Percentiles rank a stretch among this genome's conserved stretches.
Evolutionary conservation across 2,329 filamentous ascomycete genomes (phyloP).

Genomic region (Stachybotrys elegans): DNA sequence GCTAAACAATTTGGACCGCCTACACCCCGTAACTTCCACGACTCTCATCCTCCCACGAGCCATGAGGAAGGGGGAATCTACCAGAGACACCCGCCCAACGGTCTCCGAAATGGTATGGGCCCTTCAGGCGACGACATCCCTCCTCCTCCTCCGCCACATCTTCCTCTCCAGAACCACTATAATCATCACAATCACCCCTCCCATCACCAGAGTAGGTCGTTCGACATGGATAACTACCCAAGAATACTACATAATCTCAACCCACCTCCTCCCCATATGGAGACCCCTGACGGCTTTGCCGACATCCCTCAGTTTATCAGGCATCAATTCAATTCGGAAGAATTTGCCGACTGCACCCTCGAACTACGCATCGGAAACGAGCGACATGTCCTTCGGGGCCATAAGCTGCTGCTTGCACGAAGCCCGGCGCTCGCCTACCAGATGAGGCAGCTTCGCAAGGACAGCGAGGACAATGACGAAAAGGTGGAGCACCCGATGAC

Average conservation of each 20-base stretch:
- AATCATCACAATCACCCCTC: no score
- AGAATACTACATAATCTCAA: slow-evolving; percentile 27
- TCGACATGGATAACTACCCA: slow-evolving; percentile 22
- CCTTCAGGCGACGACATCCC: slow-evolving; percentile 24
- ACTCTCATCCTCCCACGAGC: slow-evolving; percentile 51
- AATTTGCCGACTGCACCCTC: slow-evolving; percentile 38
- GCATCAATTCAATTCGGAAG: slow-evolving; percentile 24
- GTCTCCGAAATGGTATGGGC: slow-evolving; percentile 30
- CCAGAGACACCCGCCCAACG: slow-evolving; percentile 32
- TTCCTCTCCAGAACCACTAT: no score
- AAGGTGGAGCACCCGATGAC: no score
- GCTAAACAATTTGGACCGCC: slow-evolving; percentile 46
- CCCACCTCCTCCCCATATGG: slow-evolving; percentile 20
- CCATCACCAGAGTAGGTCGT: slow-evolving; percentile 24
- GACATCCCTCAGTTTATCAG: slow-evolving; percentile 34
- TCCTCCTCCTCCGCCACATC: no score
- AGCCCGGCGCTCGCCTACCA: slow-evolving; percentile 34
- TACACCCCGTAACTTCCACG: slow-evolving; percentile 57
- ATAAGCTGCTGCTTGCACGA: slow-evolving; percentile 51
- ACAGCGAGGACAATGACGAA: no score
- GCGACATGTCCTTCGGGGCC: no score
- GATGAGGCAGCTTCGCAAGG: slow-evolving; percentile 19
- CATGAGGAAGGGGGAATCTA: slow-evolving; percentile 39
- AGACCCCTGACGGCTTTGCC: slow-evolving; percentile 25
- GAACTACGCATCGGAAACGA: no score